These are phyloP conservation scores for Stemphylium beticola DNA, from an alignment of 2,329 filamentous ascomycete species.

Conservation along the genomic window DNA sequence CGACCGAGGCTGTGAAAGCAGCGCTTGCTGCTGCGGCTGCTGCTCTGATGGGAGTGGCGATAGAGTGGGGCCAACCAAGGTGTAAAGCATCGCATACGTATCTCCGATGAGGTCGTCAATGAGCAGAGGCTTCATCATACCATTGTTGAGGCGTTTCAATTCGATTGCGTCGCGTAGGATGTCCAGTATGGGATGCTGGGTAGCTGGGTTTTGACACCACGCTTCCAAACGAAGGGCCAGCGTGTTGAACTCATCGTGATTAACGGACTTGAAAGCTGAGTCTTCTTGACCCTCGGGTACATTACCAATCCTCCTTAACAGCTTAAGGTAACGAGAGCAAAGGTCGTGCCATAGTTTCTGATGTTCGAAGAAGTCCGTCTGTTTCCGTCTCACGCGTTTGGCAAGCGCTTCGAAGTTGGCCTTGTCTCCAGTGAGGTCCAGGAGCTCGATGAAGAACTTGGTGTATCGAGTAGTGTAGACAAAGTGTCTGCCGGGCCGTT, in stretches of 20 bases:
- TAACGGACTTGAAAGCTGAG: constrained; percentile 66
- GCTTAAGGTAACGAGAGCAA: constrained; percentile 63
- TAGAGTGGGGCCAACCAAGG: constrained; percentile 68
- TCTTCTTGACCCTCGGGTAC: constrained; percentile 69
- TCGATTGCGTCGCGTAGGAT: constrained; percentile 71
- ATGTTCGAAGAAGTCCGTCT: constrained; percentile 74
- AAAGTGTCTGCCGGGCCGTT: constrained; percentile 83
- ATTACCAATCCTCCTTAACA: constrained; percentile 63
- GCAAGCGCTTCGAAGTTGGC: constrained; percentile 77
- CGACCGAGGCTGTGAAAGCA: constrained; percentile 10
- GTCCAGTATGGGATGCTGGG: constrained; percentile 61
- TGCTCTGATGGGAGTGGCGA: constrained; percentile 55
- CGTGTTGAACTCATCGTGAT: constrained; percentile 68
- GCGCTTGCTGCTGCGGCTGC: constrained; percentile 39
- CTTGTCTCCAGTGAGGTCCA: constrained; percentile 77
- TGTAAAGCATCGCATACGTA: constrained; percentile 80
- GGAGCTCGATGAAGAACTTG: constrained; percentile 76
- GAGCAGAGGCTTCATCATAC: constrained; percentile 80
- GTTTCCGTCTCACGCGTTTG: constrained; percentile 79
- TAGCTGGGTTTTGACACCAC: constrained; percentile 61
- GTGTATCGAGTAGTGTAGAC: constrained; percentile 90
- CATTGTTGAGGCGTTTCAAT: constrained; percentile 80
- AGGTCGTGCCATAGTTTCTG: constrained; percentile 67
- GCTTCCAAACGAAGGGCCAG: constrained; percentile 65
- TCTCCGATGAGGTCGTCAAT: constrained; percentile 96